Evolutionary conservation across 2,329 filamentous ascomycete genomes (phyloP).

Genomic region (Chrysoporthe puriensis): DNA sequence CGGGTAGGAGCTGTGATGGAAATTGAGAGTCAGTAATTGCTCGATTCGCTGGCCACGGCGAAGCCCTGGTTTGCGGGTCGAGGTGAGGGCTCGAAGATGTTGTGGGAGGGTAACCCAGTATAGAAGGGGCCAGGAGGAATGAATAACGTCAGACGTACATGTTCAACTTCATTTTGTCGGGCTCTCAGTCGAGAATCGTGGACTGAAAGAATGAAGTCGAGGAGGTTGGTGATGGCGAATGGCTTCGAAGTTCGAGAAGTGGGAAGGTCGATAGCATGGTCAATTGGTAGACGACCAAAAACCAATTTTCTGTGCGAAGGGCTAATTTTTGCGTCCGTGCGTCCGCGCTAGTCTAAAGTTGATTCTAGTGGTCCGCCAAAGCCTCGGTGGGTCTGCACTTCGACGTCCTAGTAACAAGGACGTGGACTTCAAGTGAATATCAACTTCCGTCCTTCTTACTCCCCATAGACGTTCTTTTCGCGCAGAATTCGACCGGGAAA

Average conservation of each 20-base stretch:
- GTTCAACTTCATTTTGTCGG: constrained; percentile 66
- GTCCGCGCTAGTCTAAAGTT: neutral
- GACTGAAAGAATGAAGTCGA: constrained; percentile 36
- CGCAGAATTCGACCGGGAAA: neutral
- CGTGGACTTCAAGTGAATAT: neutral
- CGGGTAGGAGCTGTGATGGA: constrained; percentile 72
- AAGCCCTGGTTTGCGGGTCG: neutral
- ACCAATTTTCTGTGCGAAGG: constrained; percentile 28
- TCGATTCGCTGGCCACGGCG: constrained; percentile 7
- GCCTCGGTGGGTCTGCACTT: constrained; percentile 5
- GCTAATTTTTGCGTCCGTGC: constrained; percentile 29
- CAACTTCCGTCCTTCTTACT: neutral
- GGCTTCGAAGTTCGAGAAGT: constrained; percentile 18
- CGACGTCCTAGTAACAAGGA: neutral
- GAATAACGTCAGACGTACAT: constrained; percentile 23
- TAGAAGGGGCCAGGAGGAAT: too few species aligned
- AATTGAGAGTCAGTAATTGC: constrained; percentile 17
- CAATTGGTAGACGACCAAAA: constrained; percentile 21
- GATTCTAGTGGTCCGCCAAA: constrained; percentile 7
- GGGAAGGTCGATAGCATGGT: constrained; percentile 21
- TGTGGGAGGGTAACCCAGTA: neutral
- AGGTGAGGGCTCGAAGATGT: constrained; percentile 6
- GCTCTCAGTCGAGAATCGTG: constrained; percentile 37
- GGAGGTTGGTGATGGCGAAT: constrained; percentile 29
- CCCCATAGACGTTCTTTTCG: neutral